Evolutionary conservation across 768 basidiomycete genomes (phyloP).

Genomic region (Macrolepiota fuliginosa): DNA sequence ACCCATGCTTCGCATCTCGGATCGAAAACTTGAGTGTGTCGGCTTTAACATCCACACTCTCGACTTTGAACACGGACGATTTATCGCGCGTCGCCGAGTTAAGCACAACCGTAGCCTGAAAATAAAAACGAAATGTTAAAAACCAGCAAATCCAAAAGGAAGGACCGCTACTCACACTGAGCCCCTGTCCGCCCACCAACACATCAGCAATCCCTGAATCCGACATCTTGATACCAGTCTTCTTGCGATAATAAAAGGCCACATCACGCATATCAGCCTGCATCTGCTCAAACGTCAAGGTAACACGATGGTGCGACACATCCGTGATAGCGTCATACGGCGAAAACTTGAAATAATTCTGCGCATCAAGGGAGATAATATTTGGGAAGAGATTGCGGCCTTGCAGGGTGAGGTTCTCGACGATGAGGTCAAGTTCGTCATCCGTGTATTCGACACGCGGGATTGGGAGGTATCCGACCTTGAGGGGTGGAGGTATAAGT

Average conservation of each 20-base stretch:
- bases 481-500: neutral
- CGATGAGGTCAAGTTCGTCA: slow-evolving; percentile 79
- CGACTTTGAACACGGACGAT: slow-evolving; percentile 70
- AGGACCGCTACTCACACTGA: slow-evolving; percentile 45
- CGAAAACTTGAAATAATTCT: slow-evolving; percentile 83
- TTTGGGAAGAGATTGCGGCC: slow-evolving; percentile 91
- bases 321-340: slow-evolving; percentile 66
- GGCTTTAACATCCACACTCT: slow-evolving; percentile 74
- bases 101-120: slow-evolving; percentile 58
- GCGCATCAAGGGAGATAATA: slow-evolving; percentile 65
- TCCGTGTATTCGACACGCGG: slow-evolving; percentile 95
- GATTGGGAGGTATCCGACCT: slow-evolving; percentile 84
- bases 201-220: slow-evolving; percentile 89
- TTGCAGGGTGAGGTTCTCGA: slow-evolving; percentile 89
- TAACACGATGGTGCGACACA: slow-evolving; percentile 68
- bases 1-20: slow-evolving; percentile 87
- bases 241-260: slow-evolving; percentile 87
- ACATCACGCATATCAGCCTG: slow-evolving; percentile 95
- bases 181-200: slow-evolving; percentile 77
- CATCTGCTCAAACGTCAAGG: slow-evolving; percentile 76
- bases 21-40: slow-evolving; percentile 88
- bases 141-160: neutral
- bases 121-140: neutral
- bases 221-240: slow-evolving; percentile 75
- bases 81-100: slow-evolving; percentile 58